Evolutionary conservation across 768 basidiomycete species (phyloP).

Genomic region (Boletus sp.): DNA sequence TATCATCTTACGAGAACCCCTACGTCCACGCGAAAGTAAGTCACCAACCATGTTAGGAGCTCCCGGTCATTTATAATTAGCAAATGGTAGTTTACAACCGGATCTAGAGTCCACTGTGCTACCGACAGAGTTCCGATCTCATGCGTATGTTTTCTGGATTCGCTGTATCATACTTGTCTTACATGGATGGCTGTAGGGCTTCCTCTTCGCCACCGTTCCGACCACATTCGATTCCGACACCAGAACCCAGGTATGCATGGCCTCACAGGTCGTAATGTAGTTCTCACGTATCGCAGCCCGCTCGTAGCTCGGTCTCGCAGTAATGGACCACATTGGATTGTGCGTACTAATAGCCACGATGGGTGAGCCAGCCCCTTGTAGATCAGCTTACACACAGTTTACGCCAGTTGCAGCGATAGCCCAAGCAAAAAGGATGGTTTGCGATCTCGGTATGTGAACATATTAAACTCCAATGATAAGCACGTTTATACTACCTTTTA

Average conservation of each 20-base stretch:
- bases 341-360: slow-evolving; percentile 1
- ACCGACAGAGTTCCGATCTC: slow-evolving; percentile 23
- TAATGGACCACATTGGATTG: slow-evolving; percentile 16
- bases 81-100: background rate
- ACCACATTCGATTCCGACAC: slow-evolving; percentile 26
- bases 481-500: background rate
- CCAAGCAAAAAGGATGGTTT: background rate
- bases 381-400: background rate
- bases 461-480: background rate
- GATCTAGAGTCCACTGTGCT: slow-evolving; percentile 12
- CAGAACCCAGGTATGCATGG: slow-evolving; percentile 29
- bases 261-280: background rate
- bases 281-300: slow-evolving; percentile 20
- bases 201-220: slow-evolving; percentile 19
- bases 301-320: slow-evolving; percentile 19
- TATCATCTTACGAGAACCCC: slow-evolving; percentile 26
- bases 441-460: slow-evolving; percentile 16
- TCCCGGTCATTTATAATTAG: background rate
- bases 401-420: slow-evolving; percentile 2
- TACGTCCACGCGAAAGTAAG: slow-evolving; percentile 20
- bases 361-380: slow-evolving; percentile 9
- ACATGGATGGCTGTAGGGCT: slow-evolving; percentile 9
- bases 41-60: background rate
- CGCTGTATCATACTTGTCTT: background rate
- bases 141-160: slow-evolving; percentile 17